phyloP scores from a whole-genome alignment of 2,329 filamentous ascomycete genomes.

The Gnomoniopsis smithogilvyi region DNA sequence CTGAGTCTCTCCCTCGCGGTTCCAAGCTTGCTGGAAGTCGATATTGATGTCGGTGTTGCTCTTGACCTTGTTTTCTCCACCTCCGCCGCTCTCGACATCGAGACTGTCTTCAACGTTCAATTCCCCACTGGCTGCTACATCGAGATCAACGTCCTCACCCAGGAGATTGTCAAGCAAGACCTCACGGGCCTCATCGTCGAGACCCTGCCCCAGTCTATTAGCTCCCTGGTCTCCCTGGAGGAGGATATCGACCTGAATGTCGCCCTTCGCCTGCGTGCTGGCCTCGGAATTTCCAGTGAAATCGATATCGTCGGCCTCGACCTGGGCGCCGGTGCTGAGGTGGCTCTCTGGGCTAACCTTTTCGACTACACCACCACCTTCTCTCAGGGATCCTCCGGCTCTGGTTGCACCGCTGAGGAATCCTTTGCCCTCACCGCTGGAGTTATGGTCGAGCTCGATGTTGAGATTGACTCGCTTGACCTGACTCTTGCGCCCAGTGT shows the following conservation, averaged over 20 bases:
- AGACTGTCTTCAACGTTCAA: slow-evolving; percentile 24
- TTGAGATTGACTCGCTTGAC: slow-evolving; percentile 22
- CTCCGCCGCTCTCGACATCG: slow-evolving; percentile 24
- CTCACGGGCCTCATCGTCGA: slow-evolving; percentile 23
- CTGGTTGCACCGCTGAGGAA: slow-evolving; percentile 21
- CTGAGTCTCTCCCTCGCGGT: slow-evolving; percentile 17
- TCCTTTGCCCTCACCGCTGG: slow-evolving; percentile 24
- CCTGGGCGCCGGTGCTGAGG: slow-evolving; percentile 24
- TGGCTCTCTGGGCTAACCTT: slow-evolving; percentile 28
- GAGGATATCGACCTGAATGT: slow-evolving; percentile 24
- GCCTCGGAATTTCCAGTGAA: slow-evolving; percentile 23
- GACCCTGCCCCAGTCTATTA: slow-evolving; percentile 22
- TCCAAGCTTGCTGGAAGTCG: slow-evolving; percentile 23
- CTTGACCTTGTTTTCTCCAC: slow-evolving; percentile 27
- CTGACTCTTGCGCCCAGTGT: slow-evolving; percentile 26
- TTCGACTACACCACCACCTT: slow-evolving; percentile 29
- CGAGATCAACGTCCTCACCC: slow-evolving; percentile 25
- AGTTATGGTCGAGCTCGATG: slow-evolving; percentile 23
- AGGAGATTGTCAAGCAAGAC: slow-evolving; percentile 23
- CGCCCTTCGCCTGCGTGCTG: slow-evolving; percentile 27
- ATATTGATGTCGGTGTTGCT: slow-evolving; percentile 25
- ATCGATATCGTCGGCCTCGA: slow-evolving; percentile 24
- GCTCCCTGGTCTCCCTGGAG: slow-evolving; percentile 22
- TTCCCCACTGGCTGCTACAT: slow-evolving; percentile 26
- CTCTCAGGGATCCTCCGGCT: slow-evolving; percentile 11